Evolutionary conservation across 768 basidiomycete species (phyloP).

Genomic region (Pseudohyphozyma bogoriensis): DNA sequence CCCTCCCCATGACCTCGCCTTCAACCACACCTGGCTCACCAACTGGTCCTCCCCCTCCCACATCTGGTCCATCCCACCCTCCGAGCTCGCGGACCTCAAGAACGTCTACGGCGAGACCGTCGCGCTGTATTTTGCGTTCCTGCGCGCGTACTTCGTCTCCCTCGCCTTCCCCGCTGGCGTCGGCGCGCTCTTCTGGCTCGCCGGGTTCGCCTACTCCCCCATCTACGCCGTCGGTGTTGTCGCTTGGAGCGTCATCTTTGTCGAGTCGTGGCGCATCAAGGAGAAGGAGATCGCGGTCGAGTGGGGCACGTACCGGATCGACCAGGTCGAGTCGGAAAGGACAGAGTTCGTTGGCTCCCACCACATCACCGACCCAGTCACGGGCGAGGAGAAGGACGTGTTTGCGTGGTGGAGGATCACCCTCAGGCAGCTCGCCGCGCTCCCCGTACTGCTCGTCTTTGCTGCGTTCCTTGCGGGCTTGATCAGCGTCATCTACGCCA

Average conservation of each 20-base stretch:
- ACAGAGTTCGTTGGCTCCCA: conserved; percentile 46
- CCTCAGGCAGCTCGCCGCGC: conserved; percentile 40
- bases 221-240: conserved; percentile 63
- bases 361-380: conserved; percentile 30
- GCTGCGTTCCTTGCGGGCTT: conserved; percentile 58
- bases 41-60: conserved; percentile 47
- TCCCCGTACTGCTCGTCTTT: conserved; percentile 51
- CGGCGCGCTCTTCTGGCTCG: conserved; percentile 59
- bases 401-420: conserved; percentile 68
- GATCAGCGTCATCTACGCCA: conserved; percentile 56
- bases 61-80: conserved; percentile 40
- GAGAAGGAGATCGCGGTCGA: conserved; percentile 72
- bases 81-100: conserved; percentile 58
- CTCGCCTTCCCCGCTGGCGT: conserved; percentile 64
- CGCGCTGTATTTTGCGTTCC: conserved; percentile 49
- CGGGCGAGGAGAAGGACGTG: conserved; percentile 26
- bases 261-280: conserved; percentile 83
- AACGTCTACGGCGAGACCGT: conserved; percentile 75
- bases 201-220: conserved; percentile 62
- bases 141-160: conserved; percentile 58
- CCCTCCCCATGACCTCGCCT: conserved; percentile 70
- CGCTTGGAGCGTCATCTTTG: conserved; percentile 76
- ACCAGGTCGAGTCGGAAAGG: conserved; percentile 56
- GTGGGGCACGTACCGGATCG: conserved; percentile 69
- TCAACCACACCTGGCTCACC: conserved; percentile 69